Base-by-base conservation (phyloP, 2,329 filamentous ascomycete species). In the Colletotrichum eleusines region DNA sequence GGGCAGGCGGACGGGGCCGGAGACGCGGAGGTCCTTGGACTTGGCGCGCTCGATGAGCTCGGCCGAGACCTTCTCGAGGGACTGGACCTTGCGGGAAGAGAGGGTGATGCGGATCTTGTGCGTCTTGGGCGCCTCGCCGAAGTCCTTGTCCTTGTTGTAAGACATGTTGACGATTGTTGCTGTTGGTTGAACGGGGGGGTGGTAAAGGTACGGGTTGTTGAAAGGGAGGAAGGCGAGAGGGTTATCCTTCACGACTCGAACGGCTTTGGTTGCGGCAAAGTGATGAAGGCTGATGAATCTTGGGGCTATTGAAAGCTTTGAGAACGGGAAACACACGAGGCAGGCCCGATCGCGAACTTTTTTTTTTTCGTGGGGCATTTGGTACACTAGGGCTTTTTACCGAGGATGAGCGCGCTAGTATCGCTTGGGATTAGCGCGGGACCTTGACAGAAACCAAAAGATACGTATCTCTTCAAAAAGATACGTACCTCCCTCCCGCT, bases 11-110 rank as follows among this genome's bases (percentile, higher is more conserved):
- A 98, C 95, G 83, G 95, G 94, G 68, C 72, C 69, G 66, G 98
- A 98, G 88, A 97, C 94, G 83, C 93, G 92, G 81, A 99, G 93
- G 83, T 97, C 94, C 95, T 99, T 99, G 89, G 88, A 91, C 90
- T 97, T 97, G 82, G 96, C 94, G 82, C 96, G 95, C 87, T 99
- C 96, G 84, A 98, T 95, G 84, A 99, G 93, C 89, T 98, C 96
- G 82, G 91, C 88, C 91, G 94, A 98, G 84, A 98, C 95, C 89
- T 97, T 97, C 91, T 98, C 96, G 82, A 98, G 94, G 78, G 94
- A 91, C 82, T 91, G 88, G 82, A 98, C 95, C 88, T 98, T 98
- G 88, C 94, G 93, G 80, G 90, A 93, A 84, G 95, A 96, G 66
- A 73, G 71, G 66, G 72, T 73, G 90, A 98, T 98, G 84, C 95